Base-by-base conservation (phyloP, 2,329 filamentous ascomycete genomes). In the Didymosphaeria variabile region DNA sequence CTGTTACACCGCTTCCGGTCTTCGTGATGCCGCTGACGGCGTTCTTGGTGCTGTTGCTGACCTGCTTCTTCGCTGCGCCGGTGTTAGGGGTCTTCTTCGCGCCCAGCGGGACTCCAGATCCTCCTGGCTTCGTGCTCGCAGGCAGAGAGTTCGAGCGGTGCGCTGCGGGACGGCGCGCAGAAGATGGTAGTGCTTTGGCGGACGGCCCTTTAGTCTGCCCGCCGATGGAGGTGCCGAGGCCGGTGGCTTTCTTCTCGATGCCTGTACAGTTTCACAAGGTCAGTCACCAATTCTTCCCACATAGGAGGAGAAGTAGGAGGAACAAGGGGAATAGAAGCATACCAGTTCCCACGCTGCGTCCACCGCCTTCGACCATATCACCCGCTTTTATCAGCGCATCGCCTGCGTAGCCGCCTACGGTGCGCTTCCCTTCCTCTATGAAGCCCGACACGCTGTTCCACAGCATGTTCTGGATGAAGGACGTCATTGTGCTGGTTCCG, bases 361-460 rank as follows among this genome's bases (percentile, higher is more conserved):
- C 76, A 9, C 66, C 56, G 47, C 68, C 72, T 59, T 79, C 77
- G 58, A 79, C 73, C 66, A 74, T 47, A 58, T 79, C 75, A 2
- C 77, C 77, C 9, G 74, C 76, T 58, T 76, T 77, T 50, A 76
- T 76, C 61, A 79, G 60, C 1, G 75, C 76, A 62, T 78, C 74
- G 5, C 77, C 77, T 3, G 76, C 77, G 61, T 72, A 79, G 52
- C 74, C 76, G 8, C 77, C 77, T 17, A 69, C 77, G 9, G 75
- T 72, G 32, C 73, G 67, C 55, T 70, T 77, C 12, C 75, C 77
- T 0, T 74, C 75, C 42, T 78, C 75, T 1, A 79, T 75, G 51
- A 78, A 78, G 2, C 77, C 77, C 23, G 71, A 69, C 17, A 79
- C 72, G 21, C 72, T 76, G 61, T 77, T 77, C 70, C 74, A 75